Evolutionary conservation across 2,329 filamentous ascomycete genomes (phyloP), one percentile per base, ranked within the genome.

Genomic region (Nothophaeocryptopus gaeumannii): DNA sequence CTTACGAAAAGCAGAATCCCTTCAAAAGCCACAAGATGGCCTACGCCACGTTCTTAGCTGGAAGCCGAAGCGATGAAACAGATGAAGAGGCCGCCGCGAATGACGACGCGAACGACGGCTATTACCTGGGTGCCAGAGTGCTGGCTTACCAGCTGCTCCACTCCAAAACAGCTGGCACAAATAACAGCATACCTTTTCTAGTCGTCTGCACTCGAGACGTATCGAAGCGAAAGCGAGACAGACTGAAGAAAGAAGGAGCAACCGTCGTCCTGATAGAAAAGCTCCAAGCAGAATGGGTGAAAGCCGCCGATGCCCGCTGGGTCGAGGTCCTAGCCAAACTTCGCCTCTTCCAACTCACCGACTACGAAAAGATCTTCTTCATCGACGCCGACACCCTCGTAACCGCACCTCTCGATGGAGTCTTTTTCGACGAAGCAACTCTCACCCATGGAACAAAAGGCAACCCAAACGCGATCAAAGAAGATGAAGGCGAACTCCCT

Each of bases 91-190:
- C 53, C 39, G 59, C 58, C 14, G 53, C 46, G 10, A 51, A 55
- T 33, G 48, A 65, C 45, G 62, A 66, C 31, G 50, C 63, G 30
- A 58, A 67, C 36, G 68, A 71, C 41, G 65, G 63, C 33, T 70
- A 70, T 58, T 70, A 64, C 54, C 39, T 68, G 20, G 62, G 61
- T 47, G 61, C 63, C 9, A 63, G 68, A 14, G 62, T 71, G 1
- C 58, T 71, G 11, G 61, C 63, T 31, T 71, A 71, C 56, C 67
- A 70, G 44, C 63, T 72, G 46, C 62, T 70, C 7, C 67, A 71
- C 60, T 68, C 65, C 51, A 53, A 58, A 11, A 60, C 63, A 4
- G 61, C 63, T 20, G 64, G 64, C 43, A 68, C 68, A 8, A 69
- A 67, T 56, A 54, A 53, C 47, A 59, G 54, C 44, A 70, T 70